Conservation (phyloP, 2,329 filamentous ascomycete species). For the Beauveria caledonica region DNA sequence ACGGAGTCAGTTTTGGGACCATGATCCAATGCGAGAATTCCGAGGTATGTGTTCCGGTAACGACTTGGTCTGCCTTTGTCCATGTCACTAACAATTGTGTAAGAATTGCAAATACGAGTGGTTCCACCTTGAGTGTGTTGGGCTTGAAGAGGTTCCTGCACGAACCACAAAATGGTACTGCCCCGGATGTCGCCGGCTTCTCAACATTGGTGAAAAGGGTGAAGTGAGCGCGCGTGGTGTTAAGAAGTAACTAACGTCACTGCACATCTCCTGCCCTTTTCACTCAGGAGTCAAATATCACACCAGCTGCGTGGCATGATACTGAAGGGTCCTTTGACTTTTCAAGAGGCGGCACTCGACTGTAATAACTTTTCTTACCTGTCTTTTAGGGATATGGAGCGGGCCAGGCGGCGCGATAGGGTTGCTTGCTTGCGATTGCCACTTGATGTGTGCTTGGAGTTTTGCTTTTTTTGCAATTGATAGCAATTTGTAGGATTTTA, state of each 20-base stretch:
- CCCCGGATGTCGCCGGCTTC: conserved; percentile 59
- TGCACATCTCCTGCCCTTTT: neutral
- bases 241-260: conserved; percentile 28
- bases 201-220: conserved; percentile 56
- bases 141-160: conserved; percentile 57
- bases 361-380: neutral
- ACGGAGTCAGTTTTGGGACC: conserved; percentile 69
- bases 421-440: neutral
- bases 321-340: neutral
- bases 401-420: neutral
- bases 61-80: neutral
- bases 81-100: conserved; percentile 16
- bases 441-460: neutral
- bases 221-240: conserved; percentile 53
- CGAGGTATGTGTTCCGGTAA: conserved; percentile 41
- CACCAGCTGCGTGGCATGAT: too few relatives aligned
- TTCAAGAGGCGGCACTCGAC: neutral
- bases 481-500: neutral
- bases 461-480: neutral
- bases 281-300: neutral
- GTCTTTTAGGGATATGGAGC: neutral
- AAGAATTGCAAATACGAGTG: conserved; percentile 72
- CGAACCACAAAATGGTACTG: conserved; percentile 80
- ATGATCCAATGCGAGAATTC: conserved; percentile 81
- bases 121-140: conserved; percentile 77